Evolutionary conservation across 108 stramenopile species (phyloP), one percentile per base, ranked within the genome.

Genomic region (Poteriospumella lacustris): DNA sequence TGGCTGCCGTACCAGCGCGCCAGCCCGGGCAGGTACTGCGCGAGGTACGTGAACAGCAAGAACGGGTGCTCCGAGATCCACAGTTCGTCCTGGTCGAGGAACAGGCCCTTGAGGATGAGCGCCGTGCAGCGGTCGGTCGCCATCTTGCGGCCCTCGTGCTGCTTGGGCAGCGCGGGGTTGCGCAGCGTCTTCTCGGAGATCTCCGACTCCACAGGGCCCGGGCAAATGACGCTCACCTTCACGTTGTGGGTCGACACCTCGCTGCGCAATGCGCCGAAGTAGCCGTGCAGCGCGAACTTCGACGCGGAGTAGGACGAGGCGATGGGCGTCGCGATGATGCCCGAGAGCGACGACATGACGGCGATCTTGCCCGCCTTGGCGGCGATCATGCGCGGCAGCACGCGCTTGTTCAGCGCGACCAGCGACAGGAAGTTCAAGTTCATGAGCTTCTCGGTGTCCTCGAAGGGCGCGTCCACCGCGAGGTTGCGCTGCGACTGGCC

Each of bases 291-390:
- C 9, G 70, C 70, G 31, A 12, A 73, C 70, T 73, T 73, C 12
- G 70, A 73, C 5, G 70, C 70, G 9, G 70, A 73, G 41, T 73
- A 73, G 9, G 70, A 73, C 36, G 70, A 73, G 41, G 70, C 70
- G 43, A 73, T 24, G 9, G 70, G 5, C 3, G 70, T 73, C 26
- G 40, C 70, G 3, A 73, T 3, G 3, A 52, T 5, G 9, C 70
- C 70, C 33, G 70, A 73, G 36, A 73, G 5, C 5, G 70, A 73
- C 9, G 31, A 33, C 70, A 73, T 73, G 3, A 73, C 41, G 3
- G 36, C 70, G 40, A 73, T 15, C 41, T 73, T n/a, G 3, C 70
- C 70, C 24, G 26, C 5, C 15, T 56, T 56, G 9, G 5, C 26
- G 26, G 38, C 43, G 31, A 73, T 56, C 12, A 73, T 5, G 9